These are phyloP conservation scores for Trypanosoma grayi DNA, from an alignment of 208 protist species.

Conservation along the genomic window DNA sequence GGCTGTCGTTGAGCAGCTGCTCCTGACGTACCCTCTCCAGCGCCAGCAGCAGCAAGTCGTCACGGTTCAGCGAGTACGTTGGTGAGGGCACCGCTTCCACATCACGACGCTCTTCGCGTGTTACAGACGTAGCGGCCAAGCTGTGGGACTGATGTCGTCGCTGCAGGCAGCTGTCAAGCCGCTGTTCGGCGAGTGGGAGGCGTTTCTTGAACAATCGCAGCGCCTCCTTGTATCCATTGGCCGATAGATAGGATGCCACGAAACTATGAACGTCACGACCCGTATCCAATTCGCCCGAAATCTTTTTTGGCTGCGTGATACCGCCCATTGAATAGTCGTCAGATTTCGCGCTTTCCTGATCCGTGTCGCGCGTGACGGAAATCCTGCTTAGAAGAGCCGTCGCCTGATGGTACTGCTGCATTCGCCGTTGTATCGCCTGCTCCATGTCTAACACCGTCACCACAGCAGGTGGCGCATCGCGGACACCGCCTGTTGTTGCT, in stretches of 20 bases:
- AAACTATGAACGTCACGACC: constrained; percentile 41
- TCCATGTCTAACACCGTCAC: constrained; percentile 1
- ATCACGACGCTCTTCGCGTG: not conserved
- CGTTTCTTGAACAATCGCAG: constrained; percentile 37
- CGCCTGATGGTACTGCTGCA: not conserved
- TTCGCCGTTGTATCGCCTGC: not conserved
- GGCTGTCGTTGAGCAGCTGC: constrained; percentile 54
- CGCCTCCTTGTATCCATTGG: constrained; percentile 35
- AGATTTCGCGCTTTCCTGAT: too few species aligned
- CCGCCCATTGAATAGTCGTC: too few species aligned
- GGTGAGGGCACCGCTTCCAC: constrained; percentile 3
- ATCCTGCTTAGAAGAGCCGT: not conserved
- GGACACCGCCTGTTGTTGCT: not conserved
- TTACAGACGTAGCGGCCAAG: not conserved
- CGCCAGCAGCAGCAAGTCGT: constrained; percentile 25
- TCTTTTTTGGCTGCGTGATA: not conserved
- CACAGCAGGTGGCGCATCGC: not conserved
- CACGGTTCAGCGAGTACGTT: constrained; percentile 9
- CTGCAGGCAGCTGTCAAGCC: constrained; percentile 27
- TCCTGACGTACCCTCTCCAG: constrained; percentile 38
- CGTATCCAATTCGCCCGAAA: not conserved
- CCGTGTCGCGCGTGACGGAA: not conserved
- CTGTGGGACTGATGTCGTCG: not conserved
- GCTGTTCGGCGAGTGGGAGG: constrained; percentile 39
- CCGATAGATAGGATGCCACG: constrained; percentile 42